These are phyloP conservation scores for Crithidia fasciculata DNA, from an alignment of 208 protist species.

Conservation along the genomic window DNA sequence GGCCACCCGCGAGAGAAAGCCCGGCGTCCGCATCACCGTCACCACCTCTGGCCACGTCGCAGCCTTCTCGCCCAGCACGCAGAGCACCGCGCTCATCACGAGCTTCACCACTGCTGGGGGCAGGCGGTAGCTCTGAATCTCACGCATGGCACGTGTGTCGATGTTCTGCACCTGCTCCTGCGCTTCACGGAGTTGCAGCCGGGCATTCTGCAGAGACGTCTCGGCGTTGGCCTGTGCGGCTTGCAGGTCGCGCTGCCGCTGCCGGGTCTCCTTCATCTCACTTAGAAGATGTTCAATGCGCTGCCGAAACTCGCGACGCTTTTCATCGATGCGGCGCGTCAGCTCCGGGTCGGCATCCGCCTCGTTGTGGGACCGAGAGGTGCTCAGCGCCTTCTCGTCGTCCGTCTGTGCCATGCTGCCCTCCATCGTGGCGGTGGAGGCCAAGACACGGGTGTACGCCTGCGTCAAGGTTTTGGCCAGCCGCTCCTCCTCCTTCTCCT, in stretches of 20 bases:
- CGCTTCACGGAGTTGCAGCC: constrained; percentile 45
- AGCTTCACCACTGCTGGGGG: constrained; percentile 68
- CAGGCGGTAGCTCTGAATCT: constrained; percentile 73
- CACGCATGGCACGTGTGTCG: constrained; percentile 45
- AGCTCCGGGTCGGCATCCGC: constrained; percentile 6
- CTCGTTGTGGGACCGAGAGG: not conserved
- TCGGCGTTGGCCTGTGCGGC: constrained; percentile 26
- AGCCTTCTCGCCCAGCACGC: constrained; percentile 54
- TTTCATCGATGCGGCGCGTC: constrained; percentile 25
- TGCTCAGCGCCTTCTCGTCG: not conserved
- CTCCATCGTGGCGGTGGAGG: not conserved
- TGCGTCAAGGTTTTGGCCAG: constrained; percentile 25
- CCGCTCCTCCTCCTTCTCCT: constrained; percentile 20
- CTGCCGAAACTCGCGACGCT: constrained; percentile 9
- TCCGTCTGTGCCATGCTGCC: not conserved
- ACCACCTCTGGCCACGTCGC: constrained; percentile 50
- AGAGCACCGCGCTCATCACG: constrained; percentile 71
- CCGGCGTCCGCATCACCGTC: constrained; percentile 38
- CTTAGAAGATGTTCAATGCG: constrained; percentile 19
- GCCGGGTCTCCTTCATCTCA: constrained; percentile 20
- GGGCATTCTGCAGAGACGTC: constrained; percentile 21
- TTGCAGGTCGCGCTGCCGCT: constrained; percentile 32
- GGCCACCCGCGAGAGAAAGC: constrained; percentile 50
- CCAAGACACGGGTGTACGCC: constrained; percentile 24
- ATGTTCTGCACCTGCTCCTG: constrained; percentile 53